These are phyloP conservation scores for Solanum raphanifolium DNA, from an alignment of 257 asterid species.

Conservation along the genomic window DNA sequence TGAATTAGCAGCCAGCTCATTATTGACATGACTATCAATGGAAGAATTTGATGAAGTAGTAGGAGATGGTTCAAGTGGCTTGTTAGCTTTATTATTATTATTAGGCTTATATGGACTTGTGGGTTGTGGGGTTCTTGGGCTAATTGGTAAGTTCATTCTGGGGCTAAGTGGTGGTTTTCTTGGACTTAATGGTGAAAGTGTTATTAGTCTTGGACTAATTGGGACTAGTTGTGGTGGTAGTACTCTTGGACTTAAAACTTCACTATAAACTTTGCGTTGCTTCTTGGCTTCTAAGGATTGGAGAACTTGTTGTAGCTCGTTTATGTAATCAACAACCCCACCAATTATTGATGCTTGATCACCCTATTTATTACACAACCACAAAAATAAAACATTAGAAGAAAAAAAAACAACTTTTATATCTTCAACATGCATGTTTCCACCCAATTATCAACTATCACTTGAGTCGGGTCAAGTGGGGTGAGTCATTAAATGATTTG, in stretches of 20 bases:
- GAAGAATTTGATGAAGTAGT: slow-evolving; percentile 40
- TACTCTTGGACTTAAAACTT: slow-evolving; percentile 54
- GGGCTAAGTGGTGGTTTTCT: slow-evolving; percentile 69
- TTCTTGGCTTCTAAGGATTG: slow-evolving; percentile 76
- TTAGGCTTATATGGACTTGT: slow-evolving; percentile 58
- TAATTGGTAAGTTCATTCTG: slow-evolving; percentile 54
- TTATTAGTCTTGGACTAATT: slow-evolving; percentile 38
- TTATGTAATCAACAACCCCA: slow-evolving; percentile 82
- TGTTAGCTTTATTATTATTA: background rate
- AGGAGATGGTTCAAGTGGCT: slow-evolving; percentile 41
- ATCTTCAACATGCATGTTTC: background rate
- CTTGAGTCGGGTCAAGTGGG: background rate
- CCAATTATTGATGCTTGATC: slow-evolving; percentile 98
- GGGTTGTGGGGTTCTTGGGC: slow-evolving; percentile 83
- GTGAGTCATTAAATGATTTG: background rate
- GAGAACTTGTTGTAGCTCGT: slow-evolving; percentile 64
- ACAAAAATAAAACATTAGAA: background rate
- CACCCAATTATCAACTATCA: background rate
- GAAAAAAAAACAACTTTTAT: background rate
- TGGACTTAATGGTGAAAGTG: slow-evolving; percentile 46
- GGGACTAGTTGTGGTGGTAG: background rate
- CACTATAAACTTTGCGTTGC: slow-evolving; percentile 61
- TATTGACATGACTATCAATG: slow-evolving; percentile 34
- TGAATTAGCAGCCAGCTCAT: slow-evolving; percentile 77
- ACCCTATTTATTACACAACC: slow-evolving; percentile 30